Conservation (phyloP, 352 stramenopile genomes). For the Blastocystis sp. region DNA sequence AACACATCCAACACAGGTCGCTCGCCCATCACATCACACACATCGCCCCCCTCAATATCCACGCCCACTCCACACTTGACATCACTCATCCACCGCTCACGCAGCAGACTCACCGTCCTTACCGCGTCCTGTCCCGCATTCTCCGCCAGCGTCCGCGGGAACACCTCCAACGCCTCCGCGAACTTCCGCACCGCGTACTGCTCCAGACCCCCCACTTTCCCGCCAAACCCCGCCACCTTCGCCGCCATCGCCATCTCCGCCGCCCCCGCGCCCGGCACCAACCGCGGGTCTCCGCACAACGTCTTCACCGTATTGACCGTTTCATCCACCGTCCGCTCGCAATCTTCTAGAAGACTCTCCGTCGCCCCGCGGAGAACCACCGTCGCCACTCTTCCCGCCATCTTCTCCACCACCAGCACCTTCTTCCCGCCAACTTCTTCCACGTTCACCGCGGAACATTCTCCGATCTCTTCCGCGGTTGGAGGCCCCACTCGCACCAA, state of each 20-base stretch:
- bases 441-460: constrained; percentile 78
- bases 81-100: constrained; percentile 77
- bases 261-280: constrained; percentile 85
- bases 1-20: constrained; percentile 88
- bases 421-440: constrained; percentile 87
- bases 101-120: constrained; percentile 80
- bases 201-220: constrained; percentile 87
- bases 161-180: constrained; percentile 88
- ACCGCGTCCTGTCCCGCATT: constrained; percentile 86
- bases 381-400: constrained; percentile 86
- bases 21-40: constrained; percentile 83
- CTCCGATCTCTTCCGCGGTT: constrained; percentile 93
- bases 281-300: constrained; percentile 79
- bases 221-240: constrained; percentile 81
- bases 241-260: constrained; percentile 87
- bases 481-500: constrained; percentile 86
- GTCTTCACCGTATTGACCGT: constrained; percentile 89
- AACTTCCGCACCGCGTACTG: constrained; percentile 99
- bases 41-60: constrained; percentile 78
- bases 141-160: constrained; percentile 89
- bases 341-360: constrained; percentile 89
- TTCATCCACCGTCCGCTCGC: constrained; percentile 92
- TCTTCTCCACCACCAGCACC: constrained; percentile 81
- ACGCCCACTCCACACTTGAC: constrained; percentile 80
- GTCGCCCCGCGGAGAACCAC: constrained; percentile 82